A percentile compares a stretch with the other conserved stretches of the same genome.
Evolutionary conservation across 306 rosid genomes (phyloP).

Genomic region (Fragaria vesca): DNA sequence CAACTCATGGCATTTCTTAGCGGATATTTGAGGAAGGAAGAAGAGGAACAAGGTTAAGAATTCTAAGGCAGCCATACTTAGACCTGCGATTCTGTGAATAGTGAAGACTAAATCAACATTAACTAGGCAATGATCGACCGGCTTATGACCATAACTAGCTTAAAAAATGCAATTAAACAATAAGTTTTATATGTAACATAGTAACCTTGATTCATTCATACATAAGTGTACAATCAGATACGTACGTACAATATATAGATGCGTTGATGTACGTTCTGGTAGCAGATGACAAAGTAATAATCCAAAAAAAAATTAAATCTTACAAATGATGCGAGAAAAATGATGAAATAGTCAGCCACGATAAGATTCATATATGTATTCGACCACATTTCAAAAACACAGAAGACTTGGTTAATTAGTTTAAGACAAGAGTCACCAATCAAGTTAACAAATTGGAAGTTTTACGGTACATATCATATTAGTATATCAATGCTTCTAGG

Average conservation of each 20-base stretch:
- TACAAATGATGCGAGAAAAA: too few species aligned
- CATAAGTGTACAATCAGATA: not conserved
- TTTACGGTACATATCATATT: too few species aligned
- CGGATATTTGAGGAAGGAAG: not conserved
- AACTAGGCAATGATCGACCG: not conserved
- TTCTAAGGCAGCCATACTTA: constrained; percentile 6
- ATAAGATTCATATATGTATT: too few species aligned
- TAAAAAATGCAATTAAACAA: too few species aligned
- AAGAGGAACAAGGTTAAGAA: not conserved
- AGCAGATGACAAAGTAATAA: not conserved
- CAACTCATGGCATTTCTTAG: not conserved
- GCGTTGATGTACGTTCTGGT: not conserved
- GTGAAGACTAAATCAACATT: not conserved
- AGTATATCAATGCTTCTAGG: too few species aligned
- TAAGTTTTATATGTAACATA: not conserved
- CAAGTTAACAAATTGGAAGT: too few species aligned
- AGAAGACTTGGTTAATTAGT: too few species aligned
- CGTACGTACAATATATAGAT: not conserved
- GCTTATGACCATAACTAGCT: not conserved
- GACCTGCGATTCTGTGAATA: not conserved
- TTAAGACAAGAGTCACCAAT: too few species aligned
- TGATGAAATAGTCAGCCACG: too few species aligned
- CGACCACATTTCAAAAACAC: too few species aligned
- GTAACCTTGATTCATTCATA: not conserved
- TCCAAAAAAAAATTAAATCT: too few species aligned